Percentiles rank a stretch among this genome's conserved stretches.
Evolutionary conservation across 139 green algal genomes (phyloP).

Genomic region (Yamagishiella unicocca): DNA sequence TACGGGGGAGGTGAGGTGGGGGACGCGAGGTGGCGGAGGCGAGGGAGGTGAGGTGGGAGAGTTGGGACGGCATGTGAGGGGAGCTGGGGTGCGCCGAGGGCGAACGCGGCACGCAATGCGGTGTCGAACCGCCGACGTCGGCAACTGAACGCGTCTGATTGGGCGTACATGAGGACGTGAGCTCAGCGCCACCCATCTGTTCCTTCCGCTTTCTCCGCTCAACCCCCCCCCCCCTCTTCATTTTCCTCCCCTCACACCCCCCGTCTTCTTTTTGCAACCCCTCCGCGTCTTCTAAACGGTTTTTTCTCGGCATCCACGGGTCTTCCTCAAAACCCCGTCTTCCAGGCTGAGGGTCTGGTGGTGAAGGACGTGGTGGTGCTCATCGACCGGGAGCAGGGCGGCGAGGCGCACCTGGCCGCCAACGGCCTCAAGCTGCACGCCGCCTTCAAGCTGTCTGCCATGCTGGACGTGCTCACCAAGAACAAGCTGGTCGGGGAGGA

Average conservation of each 20-base stretch:
- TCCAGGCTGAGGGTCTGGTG: constrained; percentile 66
- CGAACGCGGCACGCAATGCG: no score
- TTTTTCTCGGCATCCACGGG: not conserved
- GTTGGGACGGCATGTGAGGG: not conserved
- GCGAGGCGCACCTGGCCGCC: constrained; percentile 77
- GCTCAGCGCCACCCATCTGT: not conserved
- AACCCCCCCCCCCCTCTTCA: not conserved
- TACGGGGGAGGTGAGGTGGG: not conserved
- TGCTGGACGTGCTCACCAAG: constrained; percentile 73
- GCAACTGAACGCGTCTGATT: no score
- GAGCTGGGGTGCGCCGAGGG: no score
- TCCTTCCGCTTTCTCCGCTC: not conserved
- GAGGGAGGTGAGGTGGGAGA: not conserved
- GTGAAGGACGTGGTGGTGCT: constrained; percentile 96
- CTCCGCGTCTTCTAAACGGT: not conserved
- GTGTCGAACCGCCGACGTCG: no score
- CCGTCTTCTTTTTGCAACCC: not conserved
- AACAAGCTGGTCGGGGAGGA: constrained; percentile 72
- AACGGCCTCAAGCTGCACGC: constrained; percentile 89
- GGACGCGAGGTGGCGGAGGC: not conserved
- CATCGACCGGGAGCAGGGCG: constrained; percentile 98
- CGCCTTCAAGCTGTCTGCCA: constrained; percentile 76
- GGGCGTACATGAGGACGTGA: no score
- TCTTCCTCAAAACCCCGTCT: not conserved
- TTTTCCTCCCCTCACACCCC: not conserved